Percentiles rank a stretch among this genome's conserved stretches.
phyloP scores from a whole-genome alignment of 2,329 filamentous ascomycete genomes.

The Colletotrichum eremochloae region DNA sequence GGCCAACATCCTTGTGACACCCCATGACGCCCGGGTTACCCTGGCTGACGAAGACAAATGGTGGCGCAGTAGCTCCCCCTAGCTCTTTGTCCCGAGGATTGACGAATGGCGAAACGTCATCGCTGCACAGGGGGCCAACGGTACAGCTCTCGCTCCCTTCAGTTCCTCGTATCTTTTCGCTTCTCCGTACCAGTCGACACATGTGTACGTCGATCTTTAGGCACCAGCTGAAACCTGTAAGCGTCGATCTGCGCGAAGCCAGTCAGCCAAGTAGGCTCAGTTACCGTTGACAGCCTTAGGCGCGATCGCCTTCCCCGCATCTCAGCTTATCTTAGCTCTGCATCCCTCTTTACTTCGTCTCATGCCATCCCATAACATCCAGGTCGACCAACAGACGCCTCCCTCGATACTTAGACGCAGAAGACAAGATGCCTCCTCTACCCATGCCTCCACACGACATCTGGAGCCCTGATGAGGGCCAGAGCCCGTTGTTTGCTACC shows the following conservation, averaged over 20 bases:
- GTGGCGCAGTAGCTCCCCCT: constrained; percentile 40
- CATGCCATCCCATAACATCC: background rate
- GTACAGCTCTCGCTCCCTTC: constrained; percentile 5
- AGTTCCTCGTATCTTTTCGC: background rate
- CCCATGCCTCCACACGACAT: constrained; percentile 8
- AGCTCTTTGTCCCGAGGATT: background rate
- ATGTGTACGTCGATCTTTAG: constrained; percentile 3
- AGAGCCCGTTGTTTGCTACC: background rate
- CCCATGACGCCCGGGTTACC: constrained; percentile 5
- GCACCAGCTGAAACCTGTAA: background rate
- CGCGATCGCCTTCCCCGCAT: constrained; percentile 21
- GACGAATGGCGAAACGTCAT: constrained; percentile 37
- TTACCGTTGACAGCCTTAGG: background rate
- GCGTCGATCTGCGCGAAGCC: background rate
- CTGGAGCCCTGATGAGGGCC: constrained; percentile 9
- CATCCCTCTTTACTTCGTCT: background rate
- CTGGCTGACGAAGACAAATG: constrained; percentile 4
- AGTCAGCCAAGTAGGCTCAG: too few species aligned
- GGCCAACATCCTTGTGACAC: constrained; percentile 16
- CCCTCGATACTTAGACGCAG: background rate
- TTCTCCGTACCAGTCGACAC: background rate
- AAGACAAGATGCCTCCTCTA: constrained; percentile 9
- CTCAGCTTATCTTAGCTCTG: constrained; percentile 19
- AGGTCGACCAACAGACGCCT: background rate
- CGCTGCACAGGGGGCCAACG: constrained; percentile 22